Evolutionary conservation across 148 eudicot species (phyloP).

Genomic region (Polygonum maritimum): DNA sequence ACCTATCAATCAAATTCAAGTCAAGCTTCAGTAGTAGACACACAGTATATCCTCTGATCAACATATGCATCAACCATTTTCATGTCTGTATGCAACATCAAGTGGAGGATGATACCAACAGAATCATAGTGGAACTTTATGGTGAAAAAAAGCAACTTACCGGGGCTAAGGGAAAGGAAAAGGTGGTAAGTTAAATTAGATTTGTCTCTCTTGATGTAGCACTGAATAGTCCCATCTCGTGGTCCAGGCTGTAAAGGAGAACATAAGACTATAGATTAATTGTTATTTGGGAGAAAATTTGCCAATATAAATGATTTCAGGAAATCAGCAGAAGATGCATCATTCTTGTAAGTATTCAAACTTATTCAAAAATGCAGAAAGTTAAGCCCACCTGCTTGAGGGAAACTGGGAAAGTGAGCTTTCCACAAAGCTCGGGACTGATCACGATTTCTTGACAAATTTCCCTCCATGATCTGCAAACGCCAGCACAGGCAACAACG

Average conservation of each 20-base stretch:
- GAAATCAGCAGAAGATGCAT: not conserved
- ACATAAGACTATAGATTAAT: not conserved
- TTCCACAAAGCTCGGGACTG: slow-evolving; percentile 66
- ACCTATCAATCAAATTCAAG: not conserved
- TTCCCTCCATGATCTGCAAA: slow-evolving; percentile 87
- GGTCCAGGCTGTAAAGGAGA: slow-evolving; percentile 57
- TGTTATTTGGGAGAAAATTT: not conserved
- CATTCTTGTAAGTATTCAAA: not conserved
- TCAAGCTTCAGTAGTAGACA: not conserved
- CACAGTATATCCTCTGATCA: not conserved
- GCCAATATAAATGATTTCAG: not conserved
- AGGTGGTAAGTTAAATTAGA: slow-evolving; percentile 75
- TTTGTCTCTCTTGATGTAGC: slow-evolving; percentile 85
- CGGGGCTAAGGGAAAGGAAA: slow-evolving; percentile 83
- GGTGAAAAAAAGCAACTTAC: slow-evolving; percentile 21
- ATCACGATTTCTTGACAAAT: slow-evolving; percentile 76
- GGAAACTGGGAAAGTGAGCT: slow-evolving; percentile 82
- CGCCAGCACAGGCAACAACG: slow-evolving; percentile 89
- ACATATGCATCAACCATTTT: not conserved
- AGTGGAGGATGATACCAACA: not conserved
- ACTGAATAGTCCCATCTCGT: slow-evolving; percentile 77
- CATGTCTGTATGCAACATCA: not conserved
- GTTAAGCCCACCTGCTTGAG: slow-evolving; percentile 60
- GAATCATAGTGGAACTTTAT: not conserved
- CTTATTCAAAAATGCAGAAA: not conserved